Conservation (phyloP, 2,329 filamentous ascomycete species). For the Plectosphaerella plurivora region DNA sequence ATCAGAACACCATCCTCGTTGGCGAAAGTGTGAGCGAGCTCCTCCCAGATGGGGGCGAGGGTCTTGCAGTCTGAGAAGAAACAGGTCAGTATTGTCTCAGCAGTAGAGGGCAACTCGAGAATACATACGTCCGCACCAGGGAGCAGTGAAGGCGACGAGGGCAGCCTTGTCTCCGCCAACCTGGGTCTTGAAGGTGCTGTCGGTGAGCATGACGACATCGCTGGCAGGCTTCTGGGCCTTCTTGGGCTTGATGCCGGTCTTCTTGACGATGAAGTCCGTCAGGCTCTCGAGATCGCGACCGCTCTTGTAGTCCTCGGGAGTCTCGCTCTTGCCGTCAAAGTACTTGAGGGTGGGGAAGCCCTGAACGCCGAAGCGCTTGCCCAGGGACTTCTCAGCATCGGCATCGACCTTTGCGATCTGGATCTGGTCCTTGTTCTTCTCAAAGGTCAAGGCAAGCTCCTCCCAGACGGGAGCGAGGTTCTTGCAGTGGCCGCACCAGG, state of each 20-base stretch:
- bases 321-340: slow-evolving; percentile 92
- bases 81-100: neutral
- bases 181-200: slow-evolving; percentile 69
- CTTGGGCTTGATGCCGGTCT: slow-evolving; percentile 80
- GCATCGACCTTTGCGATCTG: slow-evolving; percentile 95
- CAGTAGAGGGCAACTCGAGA: slow-evolving; percentile 2
- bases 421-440: slow-evolving; percentile 66
- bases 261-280: slow-evolving; percentile 74
- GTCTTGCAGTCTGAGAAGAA: slow-evolving; percentile 79
- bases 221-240: slow-evolving; percentile 70
- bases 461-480: slow-evolving; percentile 92
- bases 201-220: slow-evolving; percentile 73
- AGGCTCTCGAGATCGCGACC: slow-evolving; percentile 86
- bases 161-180: slow-evolving; percentile 86
- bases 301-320: slow-evolving; percentile 78
- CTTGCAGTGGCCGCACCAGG: slow-evolving; percentile 99
- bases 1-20: slow-evolving; percentile 76
- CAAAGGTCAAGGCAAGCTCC: slow-evolving; percentile 74
- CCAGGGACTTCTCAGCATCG: slow-evolving; percentile 79
- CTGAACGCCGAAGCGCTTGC: slow-evolving; percentile 81
- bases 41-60: slow-evolving; percentile 87
- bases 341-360: slow-evolving; percentile 97
- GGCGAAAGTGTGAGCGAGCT: slow-evolving; percentile 74
- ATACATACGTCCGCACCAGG: slow-evolving; percentile 94
- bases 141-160: slow-evolving; percentile 93